These are phyloP conservation scores for Spencermartinsiella ligniputridi DNA, from an alignment of 1,139 yeast genomes.

Conservation along the genomic window DNA sequence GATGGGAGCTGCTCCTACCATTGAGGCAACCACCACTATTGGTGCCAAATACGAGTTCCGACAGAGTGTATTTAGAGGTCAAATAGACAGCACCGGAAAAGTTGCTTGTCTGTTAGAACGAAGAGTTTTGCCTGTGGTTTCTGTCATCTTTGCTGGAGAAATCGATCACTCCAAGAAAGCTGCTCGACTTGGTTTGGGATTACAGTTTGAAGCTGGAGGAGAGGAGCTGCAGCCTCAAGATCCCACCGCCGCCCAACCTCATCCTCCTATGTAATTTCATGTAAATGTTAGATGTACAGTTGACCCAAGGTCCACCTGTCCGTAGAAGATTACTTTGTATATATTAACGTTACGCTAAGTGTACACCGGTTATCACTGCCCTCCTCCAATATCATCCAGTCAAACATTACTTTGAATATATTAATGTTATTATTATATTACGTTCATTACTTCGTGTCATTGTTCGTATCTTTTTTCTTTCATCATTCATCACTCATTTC, in stretches of 20 bases:
- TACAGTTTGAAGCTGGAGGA: conserved; percentile 94
- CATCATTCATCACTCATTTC: no score
- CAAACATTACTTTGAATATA: no score
- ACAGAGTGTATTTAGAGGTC: conserved; percentile 94
- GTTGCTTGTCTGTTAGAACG: conserved; percentile 89
- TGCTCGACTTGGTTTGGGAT: conserved; percentile 86
- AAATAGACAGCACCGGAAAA: conserved; percentile 86
- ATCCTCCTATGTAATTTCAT: conserved; percentile 29
- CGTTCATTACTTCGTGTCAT: no score
- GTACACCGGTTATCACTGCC: no score
- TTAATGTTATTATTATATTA: no score
- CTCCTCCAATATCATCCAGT: no score
- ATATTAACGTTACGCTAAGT: no score
- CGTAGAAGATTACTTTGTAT: no score
- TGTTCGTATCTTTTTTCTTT: no score
- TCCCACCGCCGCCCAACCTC: conserved; percentile 25
- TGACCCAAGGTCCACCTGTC: no score
- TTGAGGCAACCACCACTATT: conserved; percentile 87
- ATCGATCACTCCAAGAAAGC: conserved; percentile 85
- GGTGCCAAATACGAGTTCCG: conserved; percentile 99
- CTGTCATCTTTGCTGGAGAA: conserved; percentile 88
- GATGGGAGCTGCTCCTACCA: conserved; percentile 73
- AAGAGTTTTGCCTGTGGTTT: conserved; percentile 87
- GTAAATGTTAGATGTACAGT: no score
- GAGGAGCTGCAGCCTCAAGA: conserved; percentile 58